Evolutionary conservation across 495 filamentous ascomycete genomes (phyloP), one percentile per base, ranked within the genome.

Genomic region (Evernia prunastri): DNA sequence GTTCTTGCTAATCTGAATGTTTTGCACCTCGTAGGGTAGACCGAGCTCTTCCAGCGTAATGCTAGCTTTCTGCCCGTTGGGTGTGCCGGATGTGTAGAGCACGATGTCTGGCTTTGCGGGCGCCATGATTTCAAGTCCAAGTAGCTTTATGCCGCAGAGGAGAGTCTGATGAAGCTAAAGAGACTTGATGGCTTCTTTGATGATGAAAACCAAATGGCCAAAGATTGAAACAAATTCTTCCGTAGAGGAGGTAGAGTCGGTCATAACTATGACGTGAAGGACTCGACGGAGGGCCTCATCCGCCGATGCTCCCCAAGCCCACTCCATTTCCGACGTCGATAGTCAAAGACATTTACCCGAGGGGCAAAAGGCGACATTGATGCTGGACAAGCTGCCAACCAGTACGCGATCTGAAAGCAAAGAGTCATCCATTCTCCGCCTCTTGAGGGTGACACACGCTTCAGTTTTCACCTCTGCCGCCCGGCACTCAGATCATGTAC

Each of bases 41-140:
- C 85, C 85, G 1, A 96, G 81, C 74, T 95, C 91, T 73, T 96
- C 91, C 4, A 96, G 78, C 4, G 87, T 79, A 67, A 95, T 94
- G 40, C 87, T 88, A 63, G 88, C 79, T 70, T 94, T 95, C 75
- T 74, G 67, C 43, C 74, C 77, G 43, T 79, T 80, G 57, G 75
- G 74, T 20, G 76, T 78, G 35, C 68, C 57, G 63, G 69, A 74
- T 45, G 69, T 72, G 60, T 79, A 78, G 2, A 78, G 72, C 10
- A 71, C 74, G 56, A 78, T 75, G 64, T 78, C 57, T 18, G 73
- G 56, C 40, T 61, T 54, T 25, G 56, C 57, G 15, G 47, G 31
- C 10, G 59, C 40, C 64, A 63, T 61, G 12, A 1, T 17, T 11
- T 5, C 17, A 53, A 31, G 51, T 33, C 27, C 10, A 9, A 45